A percentile compares a stretch with the other conserved stretches of the same genome.
phyloP scores from a whole-genome alignment of 129 eudicot species.

The Pulicaria dysenterica region DNA sequence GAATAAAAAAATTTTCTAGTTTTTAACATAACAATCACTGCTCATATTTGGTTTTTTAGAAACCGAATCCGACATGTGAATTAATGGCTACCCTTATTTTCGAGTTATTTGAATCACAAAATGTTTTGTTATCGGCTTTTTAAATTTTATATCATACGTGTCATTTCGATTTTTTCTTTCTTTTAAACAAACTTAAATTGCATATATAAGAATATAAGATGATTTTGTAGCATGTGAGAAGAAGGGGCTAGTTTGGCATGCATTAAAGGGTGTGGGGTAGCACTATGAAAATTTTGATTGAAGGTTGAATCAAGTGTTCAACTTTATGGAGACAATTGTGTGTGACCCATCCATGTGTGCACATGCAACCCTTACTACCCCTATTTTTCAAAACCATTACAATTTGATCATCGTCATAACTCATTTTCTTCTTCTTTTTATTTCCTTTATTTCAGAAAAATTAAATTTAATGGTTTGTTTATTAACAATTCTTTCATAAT shows the following conservation, averaged over 20 bases:
- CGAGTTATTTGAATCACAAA: too few species aligned
- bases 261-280: slow-evolving; percentile 41
- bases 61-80: too few species aligned
- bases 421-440: slow-evolving; percentile 7
- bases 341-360: slow-evolving; percentile 48
- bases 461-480: not conserved
- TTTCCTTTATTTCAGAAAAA: not conserved
- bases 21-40: too few species aligned
- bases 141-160: too few species aligned
- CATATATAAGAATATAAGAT: not conserved
- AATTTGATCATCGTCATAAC: slow-evolving; percentile 28
- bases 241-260: slow-evolving; percentile 38
- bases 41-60: too few species aligned
- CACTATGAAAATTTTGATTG: slow-evolving; percentile 34
- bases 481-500: too few species aligned
- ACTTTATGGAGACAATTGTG: slow-evolving; percentile 42
- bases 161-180: not conserved
- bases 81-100: too few species aligned
- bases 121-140: too few species aligned
- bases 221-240: slow-evolving; percentile 32
- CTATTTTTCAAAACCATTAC: slow-evolving; percentile 33
- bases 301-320: slow-evolving; percentile 41
- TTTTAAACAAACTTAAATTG: not conserved
- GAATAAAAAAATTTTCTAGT: too few species aligned
- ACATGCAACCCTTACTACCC: slow-evolving; percentile 37